Conservation (phyloP, 129 eudicot genomes). For the Escallonia herrerae region DNA sequence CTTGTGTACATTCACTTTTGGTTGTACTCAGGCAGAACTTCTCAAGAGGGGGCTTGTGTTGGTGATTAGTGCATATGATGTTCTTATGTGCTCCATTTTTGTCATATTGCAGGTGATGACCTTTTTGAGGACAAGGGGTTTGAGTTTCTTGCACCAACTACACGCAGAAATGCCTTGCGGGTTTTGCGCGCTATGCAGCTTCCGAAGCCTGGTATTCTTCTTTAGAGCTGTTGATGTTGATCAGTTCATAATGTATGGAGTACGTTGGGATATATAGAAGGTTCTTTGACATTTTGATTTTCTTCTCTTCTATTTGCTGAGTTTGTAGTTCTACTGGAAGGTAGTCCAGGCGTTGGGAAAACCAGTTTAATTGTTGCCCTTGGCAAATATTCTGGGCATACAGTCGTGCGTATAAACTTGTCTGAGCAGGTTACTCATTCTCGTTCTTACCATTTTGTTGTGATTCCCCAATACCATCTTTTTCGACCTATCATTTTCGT, state of each 20-base stretch:
- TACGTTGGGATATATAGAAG: background rate
- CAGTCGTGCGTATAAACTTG: conserved; percentile 88
- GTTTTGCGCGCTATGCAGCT: conserved; percentile 98
- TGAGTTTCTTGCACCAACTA: conserved; percentile 86
- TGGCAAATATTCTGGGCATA: conserved; percentile 86
- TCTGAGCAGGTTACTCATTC: conserved; percentile 76
- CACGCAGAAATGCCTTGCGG: conserved; percentile 71
- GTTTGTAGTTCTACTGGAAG: conserved; percentile 75
- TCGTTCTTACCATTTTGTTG: background rate
- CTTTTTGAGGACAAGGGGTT: conserved; percentile 43
- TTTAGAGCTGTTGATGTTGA: background rate
- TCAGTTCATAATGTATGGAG: background rate
- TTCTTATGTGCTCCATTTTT: background rate
- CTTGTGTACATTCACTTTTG: too few species aligned
- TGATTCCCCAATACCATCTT: background rate
- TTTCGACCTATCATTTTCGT: background rate
- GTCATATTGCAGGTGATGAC: conserved; percentile 36
- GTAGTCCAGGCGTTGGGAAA: conserved; percentile 99
- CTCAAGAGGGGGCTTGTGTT: too few species aligned
- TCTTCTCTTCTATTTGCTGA: conserved; percentile 4
- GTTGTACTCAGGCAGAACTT: too few species aligned
- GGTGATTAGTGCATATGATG: background rate
- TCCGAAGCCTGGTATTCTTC: conserved; percentile 67
- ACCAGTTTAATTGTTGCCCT: conserved; percentile 81
- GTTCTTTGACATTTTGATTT: conserved; percentile 11